These are phyloP conservation scores for Stephanocyclus meneghinianus DNA, from an alignment of 352 stramenopile species.

Conservation along the genomic window DNA sequence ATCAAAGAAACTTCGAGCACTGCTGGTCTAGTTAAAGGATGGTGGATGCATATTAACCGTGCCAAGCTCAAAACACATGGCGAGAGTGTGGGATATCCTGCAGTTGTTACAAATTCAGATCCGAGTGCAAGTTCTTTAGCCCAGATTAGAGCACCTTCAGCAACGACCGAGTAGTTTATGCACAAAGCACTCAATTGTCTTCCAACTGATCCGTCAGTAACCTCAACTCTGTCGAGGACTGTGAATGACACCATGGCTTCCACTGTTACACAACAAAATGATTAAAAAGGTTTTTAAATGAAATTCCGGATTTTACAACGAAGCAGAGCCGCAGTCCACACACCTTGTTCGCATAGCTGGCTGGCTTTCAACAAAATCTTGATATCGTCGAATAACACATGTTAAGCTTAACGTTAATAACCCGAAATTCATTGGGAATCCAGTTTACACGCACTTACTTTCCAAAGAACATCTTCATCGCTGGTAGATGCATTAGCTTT, in stretches of 20 bases:
- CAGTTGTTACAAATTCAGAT: slow-evolving; percentile 67
- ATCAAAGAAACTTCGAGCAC: slow-evolving; percentile 63
- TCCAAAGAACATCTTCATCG: slow-evolving; percentile 38
- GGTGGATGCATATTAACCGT: slow-evolving; percentile 61
- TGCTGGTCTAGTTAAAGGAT: slow-evolving; percentile 64
- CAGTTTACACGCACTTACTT: slow-evolving; percentile 13
- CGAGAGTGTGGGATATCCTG: slow-evolving; percentile 69
- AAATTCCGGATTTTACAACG: background rate
- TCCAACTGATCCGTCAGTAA: slow-evolving; percentile 39
- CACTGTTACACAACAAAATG: slow-evolving; percentile 14
- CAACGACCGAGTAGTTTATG: slow-evolving; percentile 59
- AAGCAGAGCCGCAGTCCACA: background rate
- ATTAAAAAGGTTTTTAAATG: background rate
- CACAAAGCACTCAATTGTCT: slow-evolving; percentile 61
- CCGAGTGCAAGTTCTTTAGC: slow-evolving; percentile 59
- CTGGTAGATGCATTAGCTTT: slow-evolving; percentile 4
- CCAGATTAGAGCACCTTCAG: slow-evolving; percentile 74
- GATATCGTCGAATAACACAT: background rate
- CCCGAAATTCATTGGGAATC: background rate
- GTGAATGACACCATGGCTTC: slow-evolving; percentile 80
- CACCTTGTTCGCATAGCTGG: slow-evolving; percentile 69
- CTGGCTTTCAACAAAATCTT: slow-evolving; percentile 57
- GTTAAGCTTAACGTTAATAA: background rate
- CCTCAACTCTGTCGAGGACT: slow-evolving; percentile 45
- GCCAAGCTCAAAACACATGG: slow-evolving; percentile 74